phyloP scores from a whole-genome alignment of 441 rosid genomes.

The Omphalea diandra region DNA sequence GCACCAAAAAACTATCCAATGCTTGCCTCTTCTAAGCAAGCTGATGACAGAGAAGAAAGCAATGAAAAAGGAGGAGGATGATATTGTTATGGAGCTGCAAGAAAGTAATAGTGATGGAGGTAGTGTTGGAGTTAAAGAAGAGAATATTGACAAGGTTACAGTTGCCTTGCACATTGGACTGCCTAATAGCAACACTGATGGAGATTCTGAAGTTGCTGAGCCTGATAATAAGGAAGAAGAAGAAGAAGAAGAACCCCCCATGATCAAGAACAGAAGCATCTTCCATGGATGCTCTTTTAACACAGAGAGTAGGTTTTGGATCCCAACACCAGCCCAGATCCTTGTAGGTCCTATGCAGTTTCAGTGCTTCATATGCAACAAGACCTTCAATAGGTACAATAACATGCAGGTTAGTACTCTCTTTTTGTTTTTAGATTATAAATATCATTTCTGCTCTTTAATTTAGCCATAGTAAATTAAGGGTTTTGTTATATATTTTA shows the following conservation, averaged over 20 bases:
- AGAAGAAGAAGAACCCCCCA: too few relatives aligned
- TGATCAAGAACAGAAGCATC: slow-evolving; percentile 37
- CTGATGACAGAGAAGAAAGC: slow-evolving; percentile 47
- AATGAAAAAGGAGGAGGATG: slow-evolving; percentile 39
- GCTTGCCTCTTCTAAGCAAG: slow-evolving; percentile 79
- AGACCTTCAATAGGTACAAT: slow-evolving; percentile 95
- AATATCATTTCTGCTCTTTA: neutral
- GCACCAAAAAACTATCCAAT: slow-evolving; percentile 42
- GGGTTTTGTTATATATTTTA: too few relatives aligned
- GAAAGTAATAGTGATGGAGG: slow-evolving; percentile 18
- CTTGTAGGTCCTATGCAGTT: slow-evolving; percentile 93
- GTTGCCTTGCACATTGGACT: slow-evolving; percentile 87
- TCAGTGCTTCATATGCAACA: slow-evolving; percentile 77
- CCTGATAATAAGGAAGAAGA: too few relatives aligned
- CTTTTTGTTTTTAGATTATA: neutral
- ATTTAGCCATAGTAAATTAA: too few relatives aligned
- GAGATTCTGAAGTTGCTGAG: slow-evolving; percentile 28
- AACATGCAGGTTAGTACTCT: slow-evolving; percentile 86
- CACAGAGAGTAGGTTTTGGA: slow-evolving; percentile 76
- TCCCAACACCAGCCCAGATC: slow-evolving; percentile 89
- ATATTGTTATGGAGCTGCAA: slow-evolving; percentile 27
- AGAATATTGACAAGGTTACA: slow-evolving; percentile 30
- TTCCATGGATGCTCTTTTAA: slow-evolving; percentile 40
- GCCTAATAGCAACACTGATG: slow-evolving; percentile 41
- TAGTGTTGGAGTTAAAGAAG: too few relatives aligned